These are phyloP conservation scores for Pyronema domesticum DNA, from an alignment of 495 filamentous ascomycete genomes.

Conservation along the genomic window DNA sequence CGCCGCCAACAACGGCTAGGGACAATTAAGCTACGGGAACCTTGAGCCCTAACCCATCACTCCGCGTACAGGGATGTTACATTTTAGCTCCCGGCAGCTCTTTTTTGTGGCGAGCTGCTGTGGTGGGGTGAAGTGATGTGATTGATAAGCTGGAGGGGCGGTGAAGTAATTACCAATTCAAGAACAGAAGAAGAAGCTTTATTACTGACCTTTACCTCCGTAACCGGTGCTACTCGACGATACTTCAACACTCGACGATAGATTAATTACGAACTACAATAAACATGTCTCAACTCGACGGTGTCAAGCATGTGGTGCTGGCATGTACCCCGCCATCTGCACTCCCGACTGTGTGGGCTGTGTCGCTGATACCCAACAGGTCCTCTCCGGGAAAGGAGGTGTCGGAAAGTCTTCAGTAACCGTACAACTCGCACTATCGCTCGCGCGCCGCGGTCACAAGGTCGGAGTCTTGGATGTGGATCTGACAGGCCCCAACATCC, in stretches of 20 bases:
- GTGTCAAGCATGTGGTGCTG: conserved; percentile 43
- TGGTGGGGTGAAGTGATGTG: too few relatives aligned
- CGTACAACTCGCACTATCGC: conserved; percentile 79
- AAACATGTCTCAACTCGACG: conserved; percentile 25
- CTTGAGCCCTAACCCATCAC: not conserved
- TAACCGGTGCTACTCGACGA: too few relatives aligned
- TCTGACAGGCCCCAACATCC: conserved; percentile 89
- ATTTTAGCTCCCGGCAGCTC: too few relatives aligned
- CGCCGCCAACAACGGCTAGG: not conserved
- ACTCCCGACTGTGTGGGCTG: not conserved
- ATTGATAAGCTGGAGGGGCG: too few relatives aligned
- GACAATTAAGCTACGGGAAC: not conserved
- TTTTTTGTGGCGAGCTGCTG: too few relatives aligned
- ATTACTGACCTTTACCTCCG: too few relatives aligned
- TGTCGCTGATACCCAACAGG: conserved; percentile 26
- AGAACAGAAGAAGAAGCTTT: too few relatives aligned
- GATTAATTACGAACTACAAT: too few relatives aligned
- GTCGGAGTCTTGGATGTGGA: conserved; percentile 95
- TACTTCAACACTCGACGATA: too few relatives aligned
- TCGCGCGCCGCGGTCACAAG: conserved; percentile 53
- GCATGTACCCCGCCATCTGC: conserved; percentile 28
- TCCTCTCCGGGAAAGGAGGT: conserved; percentile 94
- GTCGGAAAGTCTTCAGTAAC: conserved; percentile 96
- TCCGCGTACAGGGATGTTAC: too few relatives aligned
- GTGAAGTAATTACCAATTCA: too few relatives aligned